Base-by-base conservation (phyloP, 2,329 filamentous ascomycete genomes). In the Neofusicoccum laricinum region DNA sequence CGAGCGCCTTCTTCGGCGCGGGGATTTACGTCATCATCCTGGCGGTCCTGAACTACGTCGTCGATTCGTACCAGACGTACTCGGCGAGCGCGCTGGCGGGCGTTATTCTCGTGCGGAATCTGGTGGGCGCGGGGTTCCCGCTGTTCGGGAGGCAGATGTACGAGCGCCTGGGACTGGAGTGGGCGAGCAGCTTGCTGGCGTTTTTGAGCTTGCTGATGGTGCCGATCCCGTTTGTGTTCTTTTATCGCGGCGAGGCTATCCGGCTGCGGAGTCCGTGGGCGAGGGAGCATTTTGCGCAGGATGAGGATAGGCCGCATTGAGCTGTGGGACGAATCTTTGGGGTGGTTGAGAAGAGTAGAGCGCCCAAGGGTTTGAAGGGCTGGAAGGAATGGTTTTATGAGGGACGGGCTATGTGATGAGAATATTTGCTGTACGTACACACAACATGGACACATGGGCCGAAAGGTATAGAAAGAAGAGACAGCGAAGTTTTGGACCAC, bases 141-240 rank as follows among this genome's bases (percentile, higher is more conserved):
- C 64, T 77, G 11, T 73, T 75, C 32, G 71, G 69, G 12, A 63
- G 59, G 38, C 59, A 50, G 50, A 69, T 69, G 68, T 79, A 78
- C 49, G 63, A 73, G 40, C 68, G 69, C 5, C 63, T 79, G 41
- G 75, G 72, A 5, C 71, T 73, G 21, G 71, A 71, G 61, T 80
- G 76, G 77, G 77, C 75, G 1, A 73, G 72, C 3, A 77, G 72
- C 66, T 53, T 79, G 43, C 61, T 79, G 14, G 78, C 72, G 0
- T 79, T 79, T 49, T 57, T 80, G 21, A 74, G 75, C 10, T 68
- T 78, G 5, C 51, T 73, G 10, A 67, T 79, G 19, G 72, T 76
- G 2, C 75, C 75, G 3, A 75, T 78, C 25, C 77, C 77, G 2
- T 76, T 77, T 43, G 68, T 79, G 11, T 77, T 79, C 63, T 79